Conservation (phyloP, 2,329 filamentous ascomycete genomes). For the Colletotrichum sp. region DNA sequence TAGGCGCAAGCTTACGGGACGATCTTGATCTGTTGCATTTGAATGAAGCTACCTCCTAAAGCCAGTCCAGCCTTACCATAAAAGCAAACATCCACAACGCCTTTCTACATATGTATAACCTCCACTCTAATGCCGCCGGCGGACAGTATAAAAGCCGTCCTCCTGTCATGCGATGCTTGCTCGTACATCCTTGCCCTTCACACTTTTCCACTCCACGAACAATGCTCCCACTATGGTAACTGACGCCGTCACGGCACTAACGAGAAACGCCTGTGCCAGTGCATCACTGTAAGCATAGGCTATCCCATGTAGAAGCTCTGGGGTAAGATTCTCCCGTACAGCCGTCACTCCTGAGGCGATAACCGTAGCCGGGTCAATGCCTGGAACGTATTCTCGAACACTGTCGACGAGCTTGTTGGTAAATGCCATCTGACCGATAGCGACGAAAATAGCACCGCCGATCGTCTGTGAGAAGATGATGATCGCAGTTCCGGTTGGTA, state of each 20-base stretch:
- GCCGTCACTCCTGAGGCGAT: conserved; percentile 41
- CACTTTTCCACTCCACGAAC: conserved; percentile 58
- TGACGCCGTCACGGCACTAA: conserved; percentile 48
- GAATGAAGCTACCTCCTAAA: not conserved
- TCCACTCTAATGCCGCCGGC: not conserved
- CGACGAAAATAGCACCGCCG: conserved; percentile 54
- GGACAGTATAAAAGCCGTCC: not conserved
- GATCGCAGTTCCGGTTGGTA: conserved; percentile 51
- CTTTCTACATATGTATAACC: not conserved
- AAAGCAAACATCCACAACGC: not conserved
- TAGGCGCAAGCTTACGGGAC: not conserved
- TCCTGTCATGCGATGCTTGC: not conserved
- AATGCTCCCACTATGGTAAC: conserved; percentile 46
- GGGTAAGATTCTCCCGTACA: conserved; percentile 31
- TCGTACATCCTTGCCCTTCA: conserved; percentile 57
- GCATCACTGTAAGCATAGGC: conserved; percentile 49
- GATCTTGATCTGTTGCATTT: not conserved
- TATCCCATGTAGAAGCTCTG: conserved; percentile 35
- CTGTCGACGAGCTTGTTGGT: conserved; percentile 48
- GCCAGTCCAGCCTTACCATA: not conserved
- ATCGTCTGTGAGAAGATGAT: conserved; percentile 51
- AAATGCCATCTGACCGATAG: conserved; percentile 56
- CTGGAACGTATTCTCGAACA: conserved; percentile 38
- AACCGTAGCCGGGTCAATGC: conserved; percentile 35
- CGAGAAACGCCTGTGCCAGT: conserved; percentile 45